Percentiles rank a stretch among this genome's conserved stretches.
phyloP scores from a whole-genome alignment of 75 land plant genomes.

The Azolla pinnata region DNA sequence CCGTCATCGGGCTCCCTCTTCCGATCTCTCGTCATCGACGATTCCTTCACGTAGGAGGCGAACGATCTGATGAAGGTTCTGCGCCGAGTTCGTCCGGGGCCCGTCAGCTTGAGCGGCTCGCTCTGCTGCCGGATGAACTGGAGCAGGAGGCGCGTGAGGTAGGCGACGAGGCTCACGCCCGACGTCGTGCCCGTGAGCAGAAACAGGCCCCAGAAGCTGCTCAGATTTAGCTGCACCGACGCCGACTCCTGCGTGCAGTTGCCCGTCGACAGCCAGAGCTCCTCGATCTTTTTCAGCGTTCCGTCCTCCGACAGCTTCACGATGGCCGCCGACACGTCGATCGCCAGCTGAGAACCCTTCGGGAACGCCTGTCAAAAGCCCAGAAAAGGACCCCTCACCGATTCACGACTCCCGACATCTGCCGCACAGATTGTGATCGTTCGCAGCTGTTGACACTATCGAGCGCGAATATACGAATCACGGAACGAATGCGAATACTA shows the following conservation, averaged over 20 bases:
- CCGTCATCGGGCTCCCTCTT: too few relatives aligned
- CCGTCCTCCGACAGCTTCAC: constrained; percentile 67
- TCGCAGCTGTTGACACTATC: too few relatives aligned
- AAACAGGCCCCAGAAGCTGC: constrained; percentile 24
- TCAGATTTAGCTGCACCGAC: constrained; percentile 9
- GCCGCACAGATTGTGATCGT: too few relatives aligned
- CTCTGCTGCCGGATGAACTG: neutral
- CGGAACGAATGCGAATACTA: too few relatives aligned
- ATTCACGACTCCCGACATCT: too few relatives aligned
- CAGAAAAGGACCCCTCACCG: too few relatives aligned
- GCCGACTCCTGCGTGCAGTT: constrained; percentile 17
- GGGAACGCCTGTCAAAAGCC: constrained; percentile 94
- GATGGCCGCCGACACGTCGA: constrained; percentile 80
- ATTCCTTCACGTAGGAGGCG: neutral
- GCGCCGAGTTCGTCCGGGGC: too few relatives aligned
- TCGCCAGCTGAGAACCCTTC: constrained; percentile 67
- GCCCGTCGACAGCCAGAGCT: constrained; percentile 46
- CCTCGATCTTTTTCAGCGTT: constrained; percentile 60
- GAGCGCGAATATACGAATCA: too few relatives aligned
- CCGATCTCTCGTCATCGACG: too few relatives aligned
- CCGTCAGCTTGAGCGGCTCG: too few relatives aligned
- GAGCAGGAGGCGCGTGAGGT: neutral
- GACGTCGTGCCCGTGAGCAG: constrained; percentile 17
- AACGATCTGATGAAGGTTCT: neutral
- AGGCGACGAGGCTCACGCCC: neutral